Conservation (phyloP, 306 rosid genomes). For the Acacia confusa region DNA sequence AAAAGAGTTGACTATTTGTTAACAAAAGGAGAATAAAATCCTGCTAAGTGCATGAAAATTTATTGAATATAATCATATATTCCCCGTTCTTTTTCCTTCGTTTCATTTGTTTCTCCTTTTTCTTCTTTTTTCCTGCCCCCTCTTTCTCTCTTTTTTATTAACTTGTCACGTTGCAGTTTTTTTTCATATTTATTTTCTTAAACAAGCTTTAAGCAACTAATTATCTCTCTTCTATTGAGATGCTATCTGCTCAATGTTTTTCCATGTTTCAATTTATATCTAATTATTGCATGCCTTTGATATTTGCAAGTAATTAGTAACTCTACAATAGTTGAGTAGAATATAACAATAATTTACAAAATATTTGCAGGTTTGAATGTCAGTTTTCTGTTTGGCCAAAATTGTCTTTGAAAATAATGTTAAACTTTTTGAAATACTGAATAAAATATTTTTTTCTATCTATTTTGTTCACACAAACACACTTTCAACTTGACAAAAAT, state of each 20-base stretch:
- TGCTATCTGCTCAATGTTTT: neutral
- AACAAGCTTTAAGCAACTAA: neutral
- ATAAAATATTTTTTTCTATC: neutral
- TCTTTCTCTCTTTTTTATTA: neutral
- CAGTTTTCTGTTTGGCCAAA: neutral
- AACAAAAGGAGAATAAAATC: slow-evolving; percentile 3
- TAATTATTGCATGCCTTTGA: neutral
- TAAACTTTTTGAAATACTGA: neutral
- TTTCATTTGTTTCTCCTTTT: neutral
- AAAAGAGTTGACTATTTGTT: neutral
- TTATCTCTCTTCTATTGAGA: neutral
- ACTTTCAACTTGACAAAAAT: neutral
- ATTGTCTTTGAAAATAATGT: neutral
- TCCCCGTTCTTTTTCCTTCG: neutral
- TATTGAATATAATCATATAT: neutral
- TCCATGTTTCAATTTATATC: no score
- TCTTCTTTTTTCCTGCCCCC: neutral
- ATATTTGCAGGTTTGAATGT: neutral
- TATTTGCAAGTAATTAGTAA: neutral
- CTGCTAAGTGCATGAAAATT: neutral
- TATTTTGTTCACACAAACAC: neutral
- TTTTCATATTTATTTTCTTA: neutral
- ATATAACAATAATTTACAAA: no score
- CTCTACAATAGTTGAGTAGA: neutral
- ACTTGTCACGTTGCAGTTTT: neutral